These are phyloP conservation scores for Malus orientalis DNA, from an alignment of 306 rosid species.

Conservation along the genomic window DNA sequence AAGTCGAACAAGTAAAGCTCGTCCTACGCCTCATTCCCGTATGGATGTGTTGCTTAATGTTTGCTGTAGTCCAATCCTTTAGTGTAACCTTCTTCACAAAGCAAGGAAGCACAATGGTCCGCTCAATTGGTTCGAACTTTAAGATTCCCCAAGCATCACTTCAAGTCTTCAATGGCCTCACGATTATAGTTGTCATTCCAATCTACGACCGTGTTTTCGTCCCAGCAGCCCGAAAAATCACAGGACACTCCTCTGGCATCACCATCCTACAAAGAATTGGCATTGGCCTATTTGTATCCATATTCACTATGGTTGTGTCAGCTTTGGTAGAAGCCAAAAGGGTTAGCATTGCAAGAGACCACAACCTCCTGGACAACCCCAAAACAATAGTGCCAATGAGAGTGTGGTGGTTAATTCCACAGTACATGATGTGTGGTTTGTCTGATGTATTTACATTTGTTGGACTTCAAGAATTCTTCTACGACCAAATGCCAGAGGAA, in stretches of 20 bases:
- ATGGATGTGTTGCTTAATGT: constrained; percentile 61
- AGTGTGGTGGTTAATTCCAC: constrained; percentile 84
- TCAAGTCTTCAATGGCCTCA: constrained; percentile 41
- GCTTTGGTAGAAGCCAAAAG: constrained; percentile 57
- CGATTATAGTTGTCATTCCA: constrained; percentile 33
- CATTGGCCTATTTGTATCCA: constrained; percentile 47
- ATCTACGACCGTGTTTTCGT: constrained; percentile 47
- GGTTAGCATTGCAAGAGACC: constrained; percentile 25
- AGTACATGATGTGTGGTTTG: constrained; percentile 43
- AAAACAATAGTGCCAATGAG: constrained; percentile 48
- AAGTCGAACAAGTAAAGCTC: constrained; percentile 67
- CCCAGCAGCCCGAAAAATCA: constrained; percentile 38
- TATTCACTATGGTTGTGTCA: constrained; percentile 45
- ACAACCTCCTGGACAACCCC: constrained; percentile 35
- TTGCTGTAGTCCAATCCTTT: constrained; percentile 49
- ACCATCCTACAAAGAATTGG: constrained; percentile 64
- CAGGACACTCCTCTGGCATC: constrained; percentile 47
- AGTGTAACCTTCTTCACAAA: constrained; percentile 49
- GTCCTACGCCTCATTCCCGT: constrained; percentile 53
- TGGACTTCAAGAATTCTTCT: constrained; percentile 65
- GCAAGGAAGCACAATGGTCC: constrained; percentile 57
- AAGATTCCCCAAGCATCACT: constrained; percentile 62
- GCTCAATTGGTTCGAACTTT: constrained; percentile 44
- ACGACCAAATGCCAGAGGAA: constrained; percentile 60
- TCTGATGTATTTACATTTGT: constrained; percentile 50